Base-by-base conservation (phyloP, 2,329 filamentous ascomycete species). In the Aspergillus sp. region DNA sequence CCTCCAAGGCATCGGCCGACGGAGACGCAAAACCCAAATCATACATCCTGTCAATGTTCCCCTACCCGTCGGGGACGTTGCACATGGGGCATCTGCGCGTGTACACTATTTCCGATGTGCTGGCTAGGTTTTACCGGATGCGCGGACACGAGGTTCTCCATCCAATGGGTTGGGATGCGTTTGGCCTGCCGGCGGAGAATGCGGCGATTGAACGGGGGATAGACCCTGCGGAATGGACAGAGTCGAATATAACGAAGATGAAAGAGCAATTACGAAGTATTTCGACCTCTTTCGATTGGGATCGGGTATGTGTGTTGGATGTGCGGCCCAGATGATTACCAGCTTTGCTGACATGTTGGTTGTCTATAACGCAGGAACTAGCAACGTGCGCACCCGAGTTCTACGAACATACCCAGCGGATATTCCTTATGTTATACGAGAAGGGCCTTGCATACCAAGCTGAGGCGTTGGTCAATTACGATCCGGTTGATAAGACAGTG, bases 131-230 rank as follows among this genome's bases (percentile, higher is more conserved):
- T 71, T 86, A 88, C 68, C 84, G 83, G 25, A 87, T 96, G 78
- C 86, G 88, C 66, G 92, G 92, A 15, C 82, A 87, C 66, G 78
- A 90, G 58, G 91, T 96, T 32, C 77, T 96, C 56, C 85, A 96
- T 64, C 91, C 92, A n/a, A 96, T 96, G 84, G 92, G 92, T 10
- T 96, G 92, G 92, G 92, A 96, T 80, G 90, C 91, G 5, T 96
- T 96, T 77, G 92, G 92, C 2, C 80, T 96, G 58, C 92, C 92
- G 10, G 92, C 92, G 47, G 92, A 96, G 76, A 96, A 96, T 78
- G 92, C 92, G 17, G 92, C 92, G 8, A 90, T 96, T 59, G 91
- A 96, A 76, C 82, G 89, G 63, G 90, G 91, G 11, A 83, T 94
- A 62, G 86, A 90, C 70, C 92, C 92, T 1, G 88, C 85, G 7